These are phyloP conservation scores for Heracleum sosnowskyi DNA, from an alignment of 129 eudicot species.

Conservation along the genomic window DNA sequence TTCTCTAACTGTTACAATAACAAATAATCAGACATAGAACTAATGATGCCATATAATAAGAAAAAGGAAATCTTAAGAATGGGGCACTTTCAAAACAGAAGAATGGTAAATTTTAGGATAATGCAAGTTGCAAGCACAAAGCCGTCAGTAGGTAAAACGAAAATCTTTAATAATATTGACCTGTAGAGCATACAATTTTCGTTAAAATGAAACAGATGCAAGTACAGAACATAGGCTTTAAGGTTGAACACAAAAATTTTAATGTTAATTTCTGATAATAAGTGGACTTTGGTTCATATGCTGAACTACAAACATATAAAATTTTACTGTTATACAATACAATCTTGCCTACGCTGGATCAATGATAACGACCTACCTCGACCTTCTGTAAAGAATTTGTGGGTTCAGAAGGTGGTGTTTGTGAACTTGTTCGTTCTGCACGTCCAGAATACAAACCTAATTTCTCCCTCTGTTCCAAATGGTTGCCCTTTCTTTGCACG, in stretches of 20 bases:
- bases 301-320: background rate
- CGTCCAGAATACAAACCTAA: slow-evolving; percentile 53
- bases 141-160: background rate
- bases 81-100: background rate
- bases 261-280: background rate
- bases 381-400: slow-evolving; percentile 75
- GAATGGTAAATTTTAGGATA: background rate
- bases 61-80: background rate
- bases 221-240: background rate
- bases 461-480: slow-evolving; percentile 87
- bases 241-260: background rate
- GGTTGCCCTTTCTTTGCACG: slow-evolving; percentile 63
- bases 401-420: slow-evolving; percentile 63
- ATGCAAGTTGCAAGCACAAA: background rate
- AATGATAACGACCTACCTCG: slow-evolving; percentile 39
- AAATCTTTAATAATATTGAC: background rate
- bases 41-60: background rate
- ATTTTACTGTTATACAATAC: background rate
- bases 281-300: background rate
- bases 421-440: slow-evolving; percentile 39
- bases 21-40: background rate
- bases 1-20: slow-evolving; percentile 52
- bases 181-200: background rate
- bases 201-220: background rate
- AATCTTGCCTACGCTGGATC: background rate